Conservation (phyloP, 140 eudicot species). For the Ambrosia hybrid region DNA sequence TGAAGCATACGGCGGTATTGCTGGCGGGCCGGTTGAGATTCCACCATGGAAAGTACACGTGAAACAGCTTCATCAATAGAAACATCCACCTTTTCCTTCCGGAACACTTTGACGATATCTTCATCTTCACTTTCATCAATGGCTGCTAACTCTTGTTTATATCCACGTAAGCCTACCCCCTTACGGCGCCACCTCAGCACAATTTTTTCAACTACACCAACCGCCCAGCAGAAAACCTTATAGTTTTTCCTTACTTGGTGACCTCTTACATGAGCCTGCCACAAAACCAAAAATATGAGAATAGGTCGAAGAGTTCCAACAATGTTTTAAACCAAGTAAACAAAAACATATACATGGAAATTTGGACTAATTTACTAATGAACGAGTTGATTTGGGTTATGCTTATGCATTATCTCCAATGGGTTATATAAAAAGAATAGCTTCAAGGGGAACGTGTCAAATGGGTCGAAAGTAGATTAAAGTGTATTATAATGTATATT, state of each 20-base stretch:
- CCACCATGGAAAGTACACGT: slow-evolving; percentile 83
- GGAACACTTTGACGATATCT: slow-evolving; percentile 67
- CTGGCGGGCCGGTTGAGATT: slow-evolving; percentile 74
- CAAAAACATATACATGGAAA: too few relatives aligned
- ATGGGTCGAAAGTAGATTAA: too few relatives aligned
- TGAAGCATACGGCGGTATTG: slow-evolving; percentile 88
- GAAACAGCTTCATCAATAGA: slow-evolving; percentile 87
- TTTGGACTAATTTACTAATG: too few relatives aligned
- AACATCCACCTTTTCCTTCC: slow-evolving; percentile 76
- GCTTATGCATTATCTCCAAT: too few relatives aligned
- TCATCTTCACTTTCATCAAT: slow-evolving; percentile 76
- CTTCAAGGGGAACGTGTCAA: too few relatives aligned
- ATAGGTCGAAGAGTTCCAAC: background rate
- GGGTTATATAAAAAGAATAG: too few relatives aligned
- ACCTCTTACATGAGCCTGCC: slow-evolving; percentile 98
- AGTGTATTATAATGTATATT: background rate
- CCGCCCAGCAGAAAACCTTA: slow-evolving; percentile 90
- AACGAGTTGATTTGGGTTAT: too few relatives aligned
- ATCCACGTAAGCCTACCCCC: slow-evolving; percentile 90
- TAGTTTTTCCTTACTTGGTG: slow-evolving; percentile 80
- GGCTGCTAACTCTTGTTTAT: slow-evolving; percentile 37
- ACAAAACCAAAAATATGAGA: slow-evolving; percentile 9
- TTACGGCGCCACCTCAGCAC: slow-evolving; percentile 93
- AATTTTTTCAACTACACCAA: slow-evolving; percentile 77
- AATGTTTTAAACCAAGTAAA: background rate